Percentiles rank a stretch among this genome's conserved stretches.
These are phyloP conservation scores for Aspergillus oerlinghausenensis DNA, from an alignment of 2,329 filamentous ascomycete species.

Conservation along the genomic window DNA sequence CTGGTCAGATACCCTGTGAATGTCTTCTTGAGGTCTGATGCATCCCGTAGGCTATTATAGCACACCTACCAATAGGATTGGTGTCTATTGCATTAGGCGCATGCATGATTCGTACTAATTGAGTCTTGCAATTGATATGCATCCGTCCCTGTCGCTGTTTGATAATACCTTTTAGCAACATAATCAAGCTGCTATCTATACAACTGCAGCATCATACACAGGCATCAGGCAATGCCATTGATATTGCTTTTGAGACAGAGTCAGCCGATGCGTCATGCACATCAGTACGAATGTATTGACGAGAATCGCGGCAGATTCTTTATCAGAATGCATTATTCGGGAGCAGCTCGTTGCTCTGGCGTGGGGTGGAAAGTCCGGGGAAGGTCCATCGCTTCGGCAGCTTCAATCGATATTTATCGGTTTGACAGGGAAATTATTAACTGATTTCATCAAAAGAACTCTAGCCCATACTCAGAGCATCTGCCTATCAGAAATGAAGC, in stretches of 20 bases:
- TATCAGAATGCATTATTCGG: not conserved
- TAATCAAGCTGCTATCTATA: conserved; percentile 16
- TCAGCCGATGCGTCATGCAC: not conserved
- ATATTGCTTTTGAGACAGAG: not conserved
- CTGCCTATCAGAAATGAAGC: too few species aligned
- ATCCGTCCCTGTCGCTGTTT: conserved; percentile 12
- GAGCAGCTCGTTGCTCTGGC: not conserved
- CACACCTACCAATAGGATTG: conserved; percentile 9
- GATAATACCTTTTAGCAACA: conserved; percentile 26
- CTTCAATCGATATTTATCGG: not conserved
- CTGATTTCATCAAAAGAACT: not conserved
- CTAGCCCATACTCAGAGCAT: not conserved
- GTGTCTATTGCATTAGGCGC: conserved; percentile 9
- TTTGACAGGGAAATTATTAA: not conserved
- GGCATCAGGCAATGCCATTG: conserved; percentile 1
- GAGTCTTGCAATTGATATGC: conserved; percentile 28
- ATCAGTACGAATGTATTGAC: not conserved
- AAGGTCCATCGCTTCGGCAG: not conserved
- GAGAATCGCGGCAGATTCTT: not conserved
- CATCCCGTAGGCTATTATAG: conserved; percentile 1
- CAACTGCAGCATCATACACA: not conserved
- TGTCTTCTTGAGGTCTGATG: not conserved
- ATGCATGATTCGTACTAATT: conserved; percentile 12
- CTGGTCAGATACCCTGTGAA: not conserved
- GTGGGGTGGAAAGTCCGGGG: not conserved